Conservation (phyloP, 106 monocot species). For the Posidonia australis region DNA sequence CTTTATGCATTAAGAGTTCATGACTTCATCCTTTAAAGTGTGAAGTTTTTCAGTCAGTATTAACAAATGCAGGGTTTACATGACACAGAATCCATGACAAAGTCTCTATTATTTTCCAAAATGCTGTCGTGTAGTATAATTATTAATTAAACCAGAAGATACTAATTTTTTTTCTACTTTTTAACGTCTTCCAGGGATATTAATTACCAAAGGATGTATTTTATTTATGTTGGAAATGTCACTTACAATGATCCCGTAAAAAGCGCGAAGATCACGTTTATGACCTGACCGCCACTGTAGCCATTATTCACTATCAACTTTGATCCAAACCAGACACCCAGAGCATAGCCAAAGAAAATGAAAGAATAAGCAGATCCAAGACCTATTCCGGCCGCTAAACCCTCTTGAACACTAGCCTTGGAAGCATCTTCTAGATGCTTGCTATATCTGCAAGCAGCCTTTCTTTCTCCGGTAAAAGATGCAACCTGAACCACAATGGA, state of each 20-base stretch:
- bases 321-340: conserved; percentile 22
- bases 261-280: conserved; percentile 26
- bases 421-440: conserved; percentile 34
- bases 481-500: conserved; percentile 13
- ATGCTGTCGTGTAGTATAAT: neutral
- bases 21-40: too few relatives aligned
- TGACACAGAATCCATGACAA: neutral
- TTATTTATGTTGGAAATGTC: neutral
- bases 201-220: neutral
- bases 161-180: neutral
- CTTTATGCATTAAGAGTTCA: too few relatives aligned
- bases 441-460: conserved; percentile 32
- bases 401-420: conserved; percentile 40
- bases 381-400: conserved; percentile 35
- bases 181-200: neutral
- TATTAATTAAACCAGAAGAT: neutral
- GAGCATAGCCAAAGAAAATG: conserved; percentile 14
- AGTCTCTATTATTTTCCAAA: neutral
- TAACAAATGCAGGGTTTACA: neutral
- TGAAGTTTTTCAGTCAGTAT: too few relatives aligned
- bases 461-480: conserved; percentile 62
- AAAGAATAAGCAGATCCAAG: conserved; percentile 7
- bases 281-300: conserved; percentile 19
- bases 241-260: conserved; percentile 23
- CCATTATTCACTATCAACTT: conserved; percentile 23